Evolutionary conservation across 2,329 filamentous ascomycete genomes (phyloP), one percentile per base, ranked within the genome.

Genomic region (Xylariales sp.): DNA sequence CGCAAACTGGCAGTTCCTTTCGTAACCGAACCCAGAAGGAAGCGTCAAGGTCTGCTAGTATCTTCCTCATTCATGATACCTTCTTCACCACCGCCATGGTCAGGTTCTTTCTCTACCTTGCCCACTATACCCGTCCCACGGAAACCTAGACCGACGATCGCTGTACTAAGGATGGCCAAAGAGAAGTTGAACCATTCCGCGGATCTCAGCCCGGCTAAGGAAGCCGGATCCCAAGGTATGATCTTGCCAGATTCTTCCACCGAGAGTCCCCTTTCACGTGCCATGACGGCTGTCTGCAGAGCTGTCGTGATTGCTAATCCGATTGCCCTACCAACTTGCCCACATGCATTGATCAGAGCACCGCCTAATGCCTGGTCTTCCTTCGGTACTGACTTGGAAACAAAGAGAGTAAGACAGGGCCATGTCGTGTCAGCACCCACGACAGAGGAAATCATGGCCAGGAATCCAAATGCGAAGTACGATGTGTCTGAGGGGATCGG

Each of bases 301-400:
- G 80, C 79, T 0, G 82, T 84, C 3, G 73, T 76, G 22, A 86
- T 67, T 1, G 82, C 82, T 1, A 86, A 64, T 2, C 79, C 75
- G n/a, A 86, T 71, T 1, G 82, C 74, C 5, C 82, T 68, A 0
- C 82, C 82, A 22, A 86, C 65, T 52, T 84, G 80, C 0, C 77
- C 78, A 10, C 81, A 73, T 0, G 81, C 73, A 45, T 85, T 85
- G 54, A 86, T 77, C 7, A 86, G 69, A 0, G 80, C 83, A 1
- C 82, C 83, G 1, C 82, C 82, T 0, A 86, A 59, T 2, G 80
- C 79, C 52, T 86, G 82, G 46, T 87, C 81, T 37, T 78, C 74
- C 1, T 67, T 64, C 0, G 81, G 76, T 1, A 87, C 66, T 0
- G 74, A 68, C 46, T 78, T 76, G 0, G 81, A 82, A 0, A 77